These are phyloP conservation scores for Cystobasidium tubakii DNA, from an alignment of 768 basidiomycete genomes.

Conservation along the genomic window DNA sequence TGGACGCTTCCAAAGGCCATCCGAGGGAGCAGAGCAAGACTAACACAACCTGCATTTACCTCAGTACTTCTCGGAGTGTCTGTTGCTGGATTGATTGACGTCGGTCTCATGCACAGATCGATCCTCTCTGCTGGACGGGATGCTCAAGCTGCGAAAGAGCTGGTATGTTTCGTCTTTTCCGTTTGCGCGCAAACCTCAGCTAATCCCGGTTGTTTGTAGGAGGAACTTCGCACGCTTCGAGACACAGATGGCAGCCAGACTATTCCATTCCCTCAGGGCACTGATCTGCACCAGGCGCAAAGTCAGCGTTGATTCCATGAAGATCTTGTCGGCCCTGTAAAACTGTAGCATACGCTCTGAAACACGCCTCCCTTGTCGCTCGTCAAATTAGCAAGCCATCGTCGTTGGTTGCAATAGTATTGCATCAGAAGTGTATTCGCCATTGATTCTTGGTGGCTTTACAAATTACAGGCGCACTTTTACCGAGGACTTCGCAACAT, in stretches of 20 bases:
- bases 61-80: constrained; percentile 15
- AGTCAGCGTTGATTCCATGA: not conserved
- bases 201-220: not conserved
- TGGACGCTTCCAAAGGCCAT: too few species aligned
- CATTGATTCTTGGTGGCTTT: too few species aligned
- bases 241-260: not conserved
- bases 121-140: constrained; percentile 15
- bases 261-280: constrained; percentile 25
- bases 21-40: not conserved
- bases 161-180: constrained; percentile 1
- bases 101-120: constrained; percentile 16
- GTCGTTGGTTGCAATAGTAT: too few species aligned
- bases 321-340: not conserved
- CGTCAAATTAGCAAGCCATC: not conserved
- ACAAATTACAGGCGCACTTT: too few species aligned
- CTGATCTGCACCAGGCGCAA: constrained; percentile 11
- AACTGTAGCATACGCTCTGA: not conserved
- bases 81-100: constrained; percentile 23
- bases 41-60: not conserved
- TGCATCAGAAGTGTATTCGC: too few species aligned
- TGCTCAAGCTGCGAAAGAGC: constrained; percentile 12
- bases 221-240: not conserved
- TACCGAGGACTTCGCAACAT: too few species aligned
- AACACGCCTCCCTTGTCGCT: not conserved
- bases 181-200: not conserved